A percentile compares a stretch with the other conserved stretches of the same genome.
phyloP scores from a whole-genome alignment of 2,329 filamentous ascomycete species.

The Westerdykella sp. region DNA sequence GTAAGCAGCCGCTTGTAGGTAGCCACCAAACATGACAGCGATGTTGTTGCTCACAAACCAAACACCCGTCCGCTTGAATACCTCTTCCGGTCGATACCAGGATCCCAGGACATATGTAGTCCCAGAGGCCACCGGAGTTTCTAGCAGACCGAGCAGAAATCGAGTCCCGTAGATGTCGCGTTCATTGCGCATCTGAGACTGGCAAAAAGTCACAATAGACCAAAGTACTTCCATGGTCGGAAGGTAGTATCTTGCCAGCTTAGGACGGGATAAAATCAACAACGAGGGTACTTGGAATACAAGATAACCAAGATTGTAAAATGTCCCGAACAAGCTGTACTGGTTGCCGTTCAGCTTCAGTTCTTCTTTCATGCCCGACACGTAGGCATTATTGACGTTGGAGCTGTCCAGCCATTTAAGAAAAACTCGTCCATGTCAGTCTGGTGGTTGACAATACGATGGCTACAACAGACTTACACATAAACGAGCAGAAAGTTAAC shows the following conservation, averaged over 20 bases:
- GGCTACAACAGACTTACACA: conserved; percentile 22
- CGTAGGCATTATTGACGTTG: conserved; percentile 43
- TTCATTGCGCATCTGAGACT: conserved; percentile 35
- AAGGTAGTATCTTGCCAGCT: conserved; percentile 32
- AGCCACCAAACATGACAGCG: conserved; percentile 54
- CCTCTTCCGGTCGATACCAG: conserved; percentile 42
- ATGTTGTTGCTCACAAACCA: conserved; percentile 51
- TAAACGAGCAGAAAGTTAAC: conserved; percentile 33
- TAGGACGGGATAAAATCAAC: conserved; percentile 35
- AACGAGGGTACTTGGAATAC: conserved; percentile 37
- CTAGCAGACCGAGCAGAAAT: conserved; percentile 34
- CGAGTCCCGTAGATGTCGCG: conserved; percentile 37
- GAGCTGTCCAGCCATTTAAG: conserved; percentile 35
- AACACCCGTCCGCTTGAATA: conserved; percentile 51
- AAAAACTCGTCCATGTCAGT: conserved; percentile 21
- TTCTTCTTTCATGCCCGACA: conserved; percentile 33
- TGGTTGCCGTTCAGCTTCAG: conserved; percentile 48
- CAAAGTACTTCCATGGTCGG: conserved; percentile 38
- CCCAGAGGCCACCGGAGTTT: conserved; percentile 33
- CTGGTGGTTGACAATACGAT: neutral
- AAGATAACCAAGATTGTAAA: conserved; percentile 37
- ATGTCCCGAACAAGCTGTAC: conserved; percentile 48
- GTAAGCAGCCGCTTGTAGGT: conserved; percentile 51
- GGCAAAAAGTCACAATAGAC: conserved; percentile 38
- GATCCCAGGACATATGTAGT: conserved; percentile 35